Base-by-base conservation (phyloP, 1,284 basidiomycete genomes). In the Rhodotorula sp. region DNA sequence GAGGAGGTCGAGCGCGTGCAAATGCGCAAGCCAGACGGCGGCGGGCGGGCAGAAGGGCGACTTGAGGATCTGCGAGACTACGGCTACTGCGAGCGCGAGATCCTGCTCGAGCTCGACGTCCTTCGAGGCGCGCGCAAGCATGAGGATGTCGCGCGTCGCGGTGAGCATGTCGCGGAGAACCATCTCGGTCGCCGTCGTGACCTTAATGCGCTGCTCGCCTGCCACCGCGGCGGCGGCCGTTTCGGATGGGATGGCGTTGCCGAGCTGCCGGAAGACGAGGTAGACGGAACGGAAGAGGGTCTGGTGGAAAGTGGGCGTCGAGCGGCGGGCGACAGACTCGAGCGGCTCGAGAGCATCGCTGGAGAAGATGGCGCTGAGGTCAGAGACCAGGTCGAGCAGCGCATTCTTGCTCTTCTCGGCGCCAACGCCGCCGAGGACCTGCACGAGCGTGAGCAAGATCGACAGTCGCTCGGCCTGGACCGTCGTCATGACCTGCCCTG, bases 1-100 rank as follows among this genome's bases (percentile, higher is more conserved):
- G 75, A 96, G 88, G 25, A 95, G 86, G 78, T 92, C 90, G 52
- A 88, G 89, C 78, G 92, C 90, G 78, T 92, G 90, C 71, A 92
- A 90, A 61, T 88, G 85, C 27, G 88, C 85, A 57, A 97, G 84
- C 93, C 94, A 97, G 19, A 90, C 87, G 0, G 90, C 88, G 0
- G 86, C 83, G 60, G 86, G 87, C 64, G 92, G 84, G 52, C 90
- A 89, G 14, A 85, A 82, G 48, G 81, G 78, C 5, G 79, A 78
- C 19, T 87, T 85, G 7, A 87, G 90, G 78, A 89, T 89, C 79
- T 91, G 89, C 76, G 91, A 88, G 75, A 94, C 91, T n/a, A 91
- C 88, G 21, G 90, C 87, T 8, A 91, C 88, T 13, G 93, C 83
- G 12, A 93, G 84, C 74, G 91, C 88, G 84, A 94, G 87, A 75